A percentile compares a stretch with the other conserved stretches of the same genome.
Conservation (phyloP, 805 yeast genomes). For the Metschnikowia henanensis region DNA sequence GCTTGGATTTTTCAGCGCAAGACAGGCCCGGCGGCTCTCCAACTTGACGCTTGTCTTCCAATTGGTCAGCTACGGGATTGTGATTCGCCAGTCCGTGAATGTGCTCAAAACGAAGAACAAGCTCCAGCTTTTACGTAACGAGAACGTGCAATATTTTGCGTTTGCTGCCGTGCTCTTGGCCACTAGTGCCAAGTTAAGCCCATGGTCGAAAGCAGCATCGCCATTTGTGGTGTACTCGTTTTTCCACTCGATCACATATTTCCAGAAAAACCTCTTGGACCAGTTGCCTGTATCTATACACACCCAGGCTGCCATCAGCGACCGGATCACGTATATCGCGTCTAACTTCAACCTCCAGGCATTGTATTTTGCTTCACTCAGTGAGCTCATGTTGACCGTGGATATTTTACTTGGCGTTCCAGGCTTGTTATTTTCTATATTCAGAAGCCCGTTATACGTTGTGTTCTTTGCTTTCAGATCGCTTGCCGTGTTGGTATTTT, state of each 20-base stretch:
- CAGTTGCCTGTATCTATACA: constrained; percentile 32
- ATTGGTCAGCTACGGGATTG: constrained; percentile 61
- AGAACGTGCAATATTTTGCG: constrained; percentile 39
- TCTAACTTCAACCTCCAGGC: constrained; percentile 36
- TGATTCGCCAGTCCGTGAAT: constrained; percentile 58
- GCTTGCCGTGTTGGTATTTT: constrained; percentile 29
- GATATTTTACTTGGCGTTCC: constrained; percentile 29
- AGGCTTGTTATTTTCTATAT: constrained; percentile 21
- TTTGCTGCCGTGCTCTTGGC: constrained; percentile 33
- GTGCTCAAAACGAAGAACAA: constrained; percentile 18
- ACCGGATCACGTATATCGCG: constrained; percentile 31
- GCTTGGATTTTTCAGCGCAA: constrained; percentile 42
- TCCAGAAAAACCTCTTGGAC: constrained; percentile 35
- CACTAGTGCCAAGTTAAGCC: constrained; percentile 30
- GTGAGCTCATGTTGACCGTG: constrained; percentile 32
- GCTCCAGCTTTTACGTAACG: constrained; percentile 34
- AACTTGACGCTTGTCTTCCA: constrained; percentile 47
- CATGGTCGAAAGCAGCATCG: constrained; percentile 39
- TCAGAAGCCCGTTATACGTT: constrained; percentile 27
- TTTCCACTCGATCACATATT: constrained; percentile 39
- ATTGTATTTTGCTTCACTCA: constrained; percentile 36
- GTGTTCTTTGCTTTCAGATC: constrained; percentile 35
- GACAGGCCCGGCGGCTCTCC: constrained; percentile 28
- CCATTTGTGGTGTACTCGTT: constrained; percentile 37
- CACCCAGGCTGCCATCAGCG: constrained; percentile 30